Evolutionary conservation across 2,329 filamentous ascomycete species (phyloP).

Genomic region (Cladophialophora psammophila): DNA sequence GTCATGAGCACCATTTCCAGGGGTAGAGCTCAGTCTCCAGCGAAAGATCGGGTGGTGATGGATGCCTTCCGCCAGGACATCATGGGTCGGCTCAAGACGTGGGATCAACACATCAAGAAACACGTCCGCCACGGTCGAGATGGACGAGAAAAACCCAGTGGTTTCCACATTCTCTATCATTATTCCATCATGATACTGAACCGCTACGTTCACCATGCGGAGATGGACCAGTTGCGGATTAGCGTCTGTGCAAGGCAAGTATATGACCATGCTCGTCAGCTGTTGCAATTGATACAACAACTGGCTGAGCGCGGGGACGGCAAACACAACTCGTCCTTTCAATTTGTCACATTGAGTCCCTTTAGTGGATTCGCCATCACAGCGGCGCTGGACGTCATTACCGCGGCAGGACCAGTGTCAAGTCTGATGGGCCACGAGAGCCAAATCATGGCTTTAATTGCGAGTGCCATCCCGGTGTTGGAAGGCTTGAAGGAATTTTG

Average conservation of each 20-base stretch:
- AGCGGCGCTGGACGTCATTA: conserved; percentile 71
- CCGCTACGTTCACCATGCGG: conserved; percentile 33
- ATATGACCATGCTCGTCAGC: conserved; percentile 30
- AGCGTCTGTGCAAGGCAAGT: conserved; percentile 25
- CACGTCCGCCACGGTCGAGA: conserved; percentile 3
- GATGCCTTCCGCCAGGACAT: conserved; percentile 20
- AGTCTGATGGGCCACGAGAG: conserved; percentile 53
- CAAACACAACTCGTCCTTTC: conserved; percentile 21
- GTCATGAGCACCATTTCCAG: conserved; percentile 25
- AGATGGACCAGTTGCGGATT: conserved; percentile 21
- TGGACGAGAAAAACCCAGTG: conserved; percentile 23
- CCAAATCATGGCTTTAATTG: conserved; percentile 61
- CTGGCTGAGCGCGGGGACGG: conserved; percentile 28
- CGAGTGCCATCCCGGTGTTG: conserved; percentile 61
- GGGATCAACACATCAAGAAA: conserved; percentile 21
- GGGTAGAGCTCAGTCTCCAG: conserved; percentile 1
- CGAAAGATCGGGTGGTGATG: conserved; percentile 11
- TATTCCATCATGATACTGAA: conserved; percentile 35
- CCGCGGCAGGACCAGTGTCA: conserved; percentile 63
- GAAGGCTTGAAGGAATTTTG: conserved; percentile 66
- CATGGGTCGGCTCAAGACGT: conserved; percentile 16
- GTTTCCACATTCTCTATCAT: conserved; percentile 37
- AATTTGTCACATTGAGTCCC: conserved; percentile 60
- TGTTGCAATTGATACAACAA: conserved; percentile 33
- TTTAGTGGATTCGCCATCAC: conserved; percentile 69